Evolutionary conservation across 441 rosid species (phyloP), one percentile per base, ranked within the genome.

Genomic region (Dalechampia spathulata): DNA sequence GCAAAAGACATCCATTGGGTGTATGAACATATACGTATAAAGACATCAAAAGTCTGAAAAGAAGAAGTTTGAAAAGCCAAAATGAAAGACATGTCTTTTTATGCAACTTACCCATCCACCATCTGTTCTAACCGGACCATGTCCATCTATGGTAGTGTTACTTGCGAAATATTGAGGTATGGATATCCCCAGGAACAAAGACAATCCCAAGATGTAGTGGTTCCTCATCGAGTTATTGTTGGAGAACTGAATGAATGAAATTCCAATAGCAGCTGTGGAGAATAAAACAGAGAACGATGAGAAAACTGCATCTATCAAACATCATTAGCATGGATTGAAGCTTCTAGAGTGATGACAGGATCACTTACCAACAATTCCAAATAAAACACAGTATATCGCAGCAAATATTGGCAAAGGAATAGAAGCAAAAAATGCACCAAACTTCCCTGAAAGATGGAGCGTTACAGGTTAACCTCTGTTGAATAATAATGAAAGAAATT

Each of bases 401-500:
- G 71, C 99, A 69, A 92, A 92, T 67, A 86, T 80, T 28, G 99
- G 90, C 55, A 82, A 71, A 15, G 96, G 99, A 66, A 92, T 92
- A 34, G 99, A 92, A 4, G 99, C 99, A 69, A 92, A 92, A 55
- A 92, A 85, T 46, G 96, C 99, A 6, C 99, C 99, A 41, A 92
- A 92, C 40, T 89, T 92, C 60, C 99, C 99, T 89, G 65, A 65
- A 49, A 46, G 34, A 30, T 30, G 34, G 5, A 30, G 8, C 34
- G n/a, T n/a, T n/a, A n/a, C n/a, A n/a, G n/a, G n/a, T n/a, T n/a
- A 30, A 30, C 34, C 4, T 30, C 5, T 3, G 34, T 30, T 30
- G 34, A 30, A 30, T 30, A 30, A 30, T 30, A 3, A 30, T 30
- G 34, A 8, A 8, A 30, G 22, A 22, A 52, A 40, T 20, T n/a